Conservation (phyloP, 768 basidiomycete genomes). For the Filobasidium wieringae region DNA sequence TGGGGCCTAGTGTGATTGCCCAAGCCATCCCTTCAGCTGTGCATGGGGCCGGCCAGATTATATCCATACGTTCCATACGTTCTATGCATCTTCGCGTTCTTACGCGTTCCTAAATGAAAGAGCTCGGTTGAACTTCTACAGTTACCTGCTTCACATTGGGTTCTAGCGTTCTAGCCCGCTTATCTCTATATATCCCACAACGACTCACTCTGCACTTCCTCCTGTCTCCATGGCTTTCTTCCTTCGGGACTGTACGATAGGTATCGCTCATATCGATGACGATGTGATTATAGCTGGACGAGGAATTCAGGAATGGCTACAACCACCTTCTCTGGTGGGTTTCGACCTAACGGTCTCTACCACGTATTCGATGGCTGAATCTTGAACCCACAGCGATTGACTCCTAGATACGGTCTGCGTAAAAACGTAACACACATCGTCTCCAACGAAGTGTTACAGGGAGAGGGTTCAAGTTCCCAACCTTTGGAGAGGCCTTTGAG, state of each 20-base stretch:
- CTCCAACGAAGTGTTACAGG: not conserved
- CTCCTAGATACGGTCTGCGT: conserved; percentile 8
- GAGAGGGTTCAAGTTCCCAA: not conserved
- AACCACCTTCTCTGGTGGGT: conserved; percentile 23
- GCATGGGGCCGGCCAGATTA: too few species aligned
- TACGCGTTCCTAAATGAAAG: too few species aligned
- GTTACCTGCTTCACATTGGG: not conserved
- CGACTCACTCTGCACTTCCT: not conserved
- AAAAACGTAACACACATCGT: not conserved
- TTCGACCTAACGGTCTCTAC: too few species aligned
- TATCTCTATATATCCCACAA: not conserved
- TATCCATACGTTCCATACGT: not conserved
- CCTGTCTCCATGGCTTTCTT: not conserved
- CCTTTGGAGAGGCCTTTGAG: conserved; percentile 1
- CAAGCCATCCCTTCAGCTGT: not conserved
- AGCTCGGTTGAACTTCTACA: not conserved
- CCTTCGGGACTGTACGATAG: conserved; percentile 18
- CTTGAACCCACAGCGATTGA: not conserved
- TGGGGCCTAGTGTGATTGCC: conserved; percentile 22
- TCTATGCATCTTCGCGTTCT: not conserved
- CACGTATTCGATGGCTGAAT: not conserved
- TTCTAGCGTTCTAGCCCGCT: not conserved
- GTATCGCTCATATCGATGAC: conserved; percentile 26
- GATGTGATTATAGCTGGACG: conserved; percentile 22
- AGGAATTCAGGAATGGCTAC: conserved; percentile 24